Evolutionary conservation across 495 filamentous ascomycete genomes (phyloP).

Genomic region (Neurospora sp.): DNA sequence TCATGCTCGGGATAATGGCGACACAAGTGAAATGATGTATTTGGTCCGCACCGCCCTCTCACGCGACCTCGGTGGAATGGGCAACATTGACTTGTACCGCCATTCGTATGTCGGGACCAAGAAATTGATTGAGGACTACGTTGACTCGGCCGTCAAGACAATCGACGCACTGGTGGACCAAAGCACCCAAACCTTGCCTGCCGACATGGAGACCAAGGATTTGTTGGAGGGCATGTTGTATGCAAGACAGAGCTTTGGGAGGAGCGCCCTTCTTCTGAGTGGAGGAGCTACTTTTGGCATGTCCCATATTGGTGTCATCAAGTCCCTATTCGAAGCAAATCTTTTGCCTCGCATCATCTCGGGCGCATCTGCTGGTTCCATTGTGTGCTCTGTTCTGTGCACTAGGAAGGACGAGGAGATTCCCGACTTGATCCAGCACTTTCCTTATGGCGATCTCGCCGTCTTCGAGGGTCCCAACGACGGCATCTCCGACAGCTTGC

Average conservation of each 20-base stretch:
- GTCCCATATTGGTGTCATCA: conserved; percentile 92
- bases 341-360: conserved; percentile 87
- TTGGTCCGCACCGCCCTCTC: conserved; percentile 72
- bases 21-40: conserved; percentile 63
- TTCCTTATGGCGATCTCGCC: conserved; percentile 69
- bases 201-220: conserved; percentile 49
- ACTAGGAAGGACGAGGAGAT: conserved; percentile 79
- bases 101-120: conserved; percentile 85
- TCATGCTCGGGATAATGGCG: conserved; percentile 60
- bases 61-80: conserved; percentile 78
- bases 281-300: conserved; percentile 93
- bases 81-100: conserved; percentile 68
- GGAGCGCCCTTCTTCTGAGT: conserved; percentile 77
- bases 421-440: conserved; percentile 56
- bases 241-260: conserved; percentile 76
- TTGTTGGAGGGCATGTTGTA: conserved; percentile 54
- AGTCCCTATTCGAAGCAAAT: conserved; percentile 63
- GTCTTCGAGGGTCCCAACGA: conserved; percentile 74
- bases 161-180: conserved; percentile 59
- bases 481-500: conserved; percentile 55
- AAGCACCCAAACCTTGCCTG: conserved; percentile 37
- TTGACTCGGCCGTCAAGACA: conserved; percentile 62
- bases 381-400: conserved; percentile 80
- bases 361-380: conserved; percentile 88
- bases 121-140: conserved; percentile 74